phyloP scores from a whole-genome alignment of 108 stramenopile genomes.

The Nannochloropsis salina region DNA sequence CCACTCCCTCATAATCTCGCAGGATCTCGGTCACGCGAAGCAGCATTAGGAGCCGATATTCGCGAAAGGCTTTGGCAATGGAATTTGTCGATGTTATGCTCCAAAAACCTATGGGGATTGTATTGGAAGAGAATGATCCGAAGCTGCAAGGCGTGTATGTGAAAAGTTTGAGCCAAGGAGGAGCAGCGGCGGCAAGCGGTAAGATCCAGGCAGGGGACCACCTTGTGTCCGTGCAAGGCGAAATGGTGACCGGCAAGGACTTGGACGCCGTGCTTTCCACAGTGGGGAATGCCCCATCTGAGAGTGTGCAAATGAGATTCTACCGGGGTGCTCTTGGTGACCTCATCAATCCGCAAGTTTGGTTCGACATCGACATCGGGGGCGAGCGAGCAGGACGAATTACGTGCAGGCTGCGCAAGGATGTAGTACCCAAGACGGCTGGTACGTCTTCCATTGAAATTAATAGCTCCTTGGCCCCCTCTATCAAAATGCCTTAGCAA shows the following conservation, averaged over 20 bases:
- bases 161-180: not conserved
- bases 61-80: not conserved
- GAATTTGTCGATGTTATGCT: not conserved
- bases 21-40: not conserved
- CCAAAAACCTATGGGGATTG: not conserved
- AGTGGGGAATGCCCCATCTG: not conserved
- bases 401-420: conserved; percentile 68
- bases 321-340: not conserved
- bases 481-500: too few species aligned
- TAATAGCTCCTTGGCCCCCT: too few species aligned
- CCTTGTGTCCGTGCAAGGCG: conserved; percentile 12
- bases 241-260: not conserved
- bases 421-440: conserved; percentile 50
- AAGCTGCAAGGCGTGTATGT: conserved; percentile 5
- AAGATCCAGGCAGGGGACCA: conserved; percentile 10
- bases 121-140: not conserved
- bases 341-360: conserved; percentile 40
- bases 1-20: too few species aligned
- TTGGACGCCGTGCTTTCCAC: not conserved
- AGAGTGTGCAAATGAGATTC: conserved; percentile 14
- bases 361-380: conserved; percentile 59
- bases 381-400: conserved; percentile 71
- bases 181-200: conserved; percentile 1
- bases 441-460: conserved; percentile 7
- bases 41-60: not conserved